A percentile compares a stretch with the other conserved stretches of the same genome.
phyloP scores from a whole-genome alignment of 2,329 filamentous ascomycete genomes.

The Chalaropsis ovoidea region DNA sequence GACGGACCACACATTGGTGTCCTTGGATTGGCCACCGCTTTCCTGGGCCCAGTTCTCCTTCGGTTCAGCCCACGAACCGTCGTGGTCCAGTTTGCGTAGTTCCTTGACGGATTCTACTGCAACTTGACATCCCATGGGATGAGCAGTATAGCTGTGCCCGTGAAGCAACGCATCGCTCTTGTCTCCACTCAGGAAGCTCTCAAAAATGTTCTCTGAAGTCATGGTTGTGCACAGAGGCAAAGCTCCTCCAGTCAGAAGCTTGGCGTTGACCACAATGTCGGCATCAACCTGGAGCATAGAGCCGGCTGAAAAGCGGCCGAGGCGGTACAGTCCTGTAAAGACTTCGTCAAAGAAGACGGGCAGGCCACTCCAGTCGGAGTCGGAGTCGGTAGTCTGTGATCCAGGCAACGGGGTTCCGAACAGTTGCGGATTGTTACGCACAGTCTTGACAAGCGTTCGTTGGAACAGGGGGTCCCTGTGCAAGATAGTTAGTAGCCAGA shows the following conservation, averaged over 20 bases:
- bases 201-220: slow-evolving; percentile 63
- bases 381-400: slow-evolving; percentile 26
- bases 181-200: slow-evolving; percentile 57
- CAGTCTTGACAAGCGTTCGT: slow-evolving; percentile 54
- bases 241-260: slow-evolving; percentile 70
- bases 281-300: slow-evolving; percentile 58
- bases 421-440: slow-evolving; percentile 49
- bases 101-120: slow-evolving; percentile 55
- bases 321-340: slow-evolving; percentile 74
- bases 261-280: slow-evolving; percentile 72
- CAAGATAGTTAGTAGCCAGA: slow-evolving; percentile 21
- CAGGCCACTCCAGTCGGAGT: slow-evolving; percentile 55
- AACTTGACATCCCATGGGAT: slow-evolving; percentile 70
- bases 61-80: slow-evolving; percentile 48
- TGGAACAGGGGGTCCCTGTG: slow-evolving; percentile 74
- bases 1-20: slow-evolving; percentile 49
- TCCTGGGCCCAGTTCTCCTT: slow-evolving; percentile 38
- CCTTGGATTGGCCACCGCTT: slow-evolving; percentile 26
- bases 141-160: slow-evolving; percentile 79
- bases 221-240: slow-evolving; percentile 67
- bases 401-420: slow-evolving; percentile 35
- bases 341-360: slow-evolving; percentile 79
- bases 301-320: slow-evolving; percentile 61
- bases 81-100: slow-evolving; percentile 49
- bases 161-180: slow-evolving; percentile 74